These are phyloP conservation scores for Boechera retrofracta DNA, from an alignment of 345 rosid species.

Conservation along the genomic window DNA sequence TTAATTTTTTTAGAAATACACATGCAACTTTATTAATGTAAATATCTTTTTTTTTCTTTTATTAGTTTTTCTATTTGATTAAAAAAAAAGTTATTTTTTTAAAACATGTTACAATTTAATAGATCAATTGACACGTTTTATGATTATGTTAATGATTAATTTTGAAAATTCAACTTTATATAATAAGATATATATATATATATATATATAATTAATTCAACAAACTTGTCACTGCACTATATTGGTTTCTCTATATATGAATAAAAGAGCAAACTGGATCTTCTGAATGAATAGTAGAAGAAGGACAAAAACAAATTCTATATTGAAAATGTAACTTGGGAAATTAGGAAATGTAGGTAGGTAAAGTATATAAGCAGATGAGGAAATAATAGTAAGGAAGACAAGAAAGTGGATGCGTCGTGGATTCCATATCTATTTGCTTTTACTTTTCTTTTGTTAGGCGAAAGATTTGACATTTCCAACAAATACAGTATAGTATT, in stretches of 20 bases:
- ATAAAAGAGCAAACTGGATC: neutral
- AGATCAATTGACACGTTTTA: no score
- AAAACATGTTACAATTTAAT: no score
- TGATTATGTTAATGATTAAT: no score
- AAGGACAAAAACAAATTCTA: neutral
- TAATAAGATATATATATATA: no score
- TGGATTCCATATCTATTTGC: constrained; percentile 33
- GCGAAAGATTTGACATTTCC: constrained; percentile 38
- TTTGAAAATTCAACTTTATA: no score
- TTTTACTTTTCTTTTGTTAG: constrained; percentile 16
- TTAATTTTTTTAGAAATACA: no score
- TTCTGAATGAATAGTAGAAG: neutral
- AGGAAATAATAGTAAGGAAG: constrained; percentile 7
- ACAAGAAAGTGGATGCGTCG: constrained; percentile 11
- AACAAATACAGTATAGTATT: neutral
- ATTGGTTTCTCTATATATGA: no score
- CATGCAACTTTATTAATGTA: no score
- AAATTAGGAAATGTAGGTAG: constrained; percentile 14
- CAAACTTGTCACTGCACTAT: neutral
- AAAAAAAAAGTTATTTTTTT: no score
- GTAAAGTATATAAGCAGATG: neutral
- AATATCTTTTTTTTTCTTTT: no score
- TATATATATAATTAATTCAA: neutral
- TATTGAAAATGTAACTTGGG: neutral
- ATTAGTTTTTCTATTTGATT: no score